Evolutionary conservation across 352 stramenopile genomes (phyloP).

Genomic region (Phytophthora tubulina): DNA sequence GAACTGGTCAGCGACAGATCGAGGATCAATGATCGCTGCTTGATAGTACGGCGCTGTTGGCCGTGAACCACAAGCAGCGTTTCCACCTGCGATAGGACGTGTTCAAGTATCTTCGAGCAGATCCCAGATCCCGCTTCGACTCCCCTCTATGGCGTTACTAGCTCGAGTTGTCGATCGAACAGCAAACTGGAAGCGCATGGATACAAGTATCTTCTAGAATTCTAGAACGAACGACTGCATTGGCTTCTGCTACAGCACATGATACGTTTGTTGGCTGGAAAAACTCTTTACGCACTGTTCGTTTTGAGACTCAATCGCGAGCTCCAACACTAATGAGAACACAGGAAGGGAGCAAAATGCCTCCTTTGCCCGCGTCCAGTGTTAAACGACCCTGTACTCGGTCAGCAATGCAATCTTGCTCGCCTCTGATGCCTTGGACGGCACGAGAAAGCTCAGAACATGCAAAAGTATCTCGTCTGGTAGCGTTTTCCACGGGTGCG

Average conservation of each 20-base stretch:
- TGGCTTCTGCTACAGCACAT: too few species aligned
- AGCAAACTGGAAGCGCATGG: constrained; percentile 4
- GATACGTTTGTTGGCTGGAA: too few species aligned
- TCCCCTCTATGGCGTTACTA: constrained; percentile 19
- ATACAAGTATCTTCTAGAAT: constrained; percentile 2
- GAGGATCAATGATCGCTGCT: constrained; percentile 9
- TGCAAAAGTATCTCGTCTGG: constrained; percentile 3
- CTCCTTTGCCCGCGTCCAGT: too few species aligned
- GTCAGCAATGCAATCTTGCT: constrained; percentile 2
- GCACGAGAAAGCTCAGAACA: constrained; percentile 15
- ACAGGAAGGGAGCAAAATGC: too few species aligned
- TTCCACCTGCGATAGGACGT: too few species aligned
- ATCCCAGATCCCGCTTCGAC: constrained; percentile 18
- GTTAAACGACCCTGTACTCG: constrained; percentile 12
- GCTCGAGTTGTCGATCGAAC: constrained; percentile 26
- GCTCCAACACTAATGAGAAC: not conserved
- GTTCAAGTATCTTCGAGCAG: too few species aligned
- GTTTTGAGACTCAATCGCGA: too few species aligned
- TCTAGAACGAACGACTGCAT: too few species aligned
- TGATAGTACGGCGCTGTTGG: not conserved
- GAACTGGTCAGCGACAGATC: constrained; percentile 14
- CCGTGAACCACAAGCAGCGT: not conserved
- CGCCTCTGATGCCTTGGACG: constrained; percentile 6
- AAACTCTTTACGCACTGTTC: too few species aligned
- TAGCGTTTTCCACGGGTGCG: constrained; percentile 9